These are phyloP conservation scores for Tolypocladium nubicola DNA, from an alignment of 2,329 filamentous ascomycete genomes.

Conservation along the genomic window DNA sequence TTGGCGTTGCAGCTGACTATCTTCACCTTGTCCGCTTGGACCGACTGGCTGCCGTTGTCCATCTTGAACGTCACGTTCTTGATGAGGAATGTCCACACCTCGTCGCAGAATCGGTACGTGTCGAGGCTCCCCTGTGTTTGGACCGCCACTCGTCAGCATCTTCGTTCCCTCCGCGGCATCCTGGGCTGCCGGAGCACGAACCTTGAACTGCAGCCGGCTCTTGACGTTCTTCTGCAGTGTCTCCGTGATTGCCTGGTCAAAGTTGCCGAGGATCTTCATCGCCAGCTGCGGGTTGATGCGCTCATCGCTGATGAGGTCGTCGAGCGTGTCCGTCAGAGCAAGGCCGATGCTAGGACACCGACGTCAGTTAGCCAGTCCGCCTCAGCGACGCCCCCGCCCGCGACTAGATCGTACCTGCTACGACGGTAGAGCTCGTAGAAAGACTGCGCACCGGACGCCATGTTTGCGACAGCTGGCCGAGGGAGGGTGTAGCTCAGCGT, in stretches of 20 bases:
- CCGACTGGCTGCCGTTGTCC: slow-evolving; percentile 62
- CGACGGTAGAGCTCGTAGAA: slow-evolving; percentile 96
- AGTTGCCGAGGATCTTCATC: slow-evolving; percentile 95
- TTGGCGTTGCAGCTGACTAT: slow-evolving; percentile 98
- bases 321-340: slow-evolving; percentile 90
- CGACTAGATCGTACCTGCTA: slow-evolving; percentile 64
- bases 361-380: not conserved
- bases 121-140: slow-evolving; percentile 73
- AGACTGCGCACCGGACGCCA: slow-evolving; percentile 42
- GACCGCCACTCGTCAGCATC: not conserved
- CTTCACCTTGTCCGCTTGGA: slow-evolving; percentile 88
- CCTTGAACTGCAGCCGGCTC: slow-evolving; percentile 88
- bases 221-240: slow-evolving; percentile 89
- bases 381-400: not conserved
- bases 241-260: slow-evolving; percentile 87
- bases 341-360: slow-evolving; percentile 64
- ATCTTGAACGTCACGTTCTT: slow-evolving; percentile 99
- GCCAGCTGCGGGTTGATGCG: slow-evolving; percentile 96
- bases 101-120: slow-evolving; percentile 98
- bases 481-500: not conserved
- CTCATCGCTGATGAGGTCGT: slow-evolving; percentile 88
- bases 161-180: not conserved
- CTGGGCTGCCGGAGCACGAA: slow-evolving; percentile 25
- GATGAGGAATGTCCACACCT: slow-evolving; percentile 99
- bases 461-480: slow-evolving; percentile 12